These are phyloP conservation scores for Extremus antarcticus DNA, from an alignment of 495 filamentous ascomycete species.

Conservation along the genomic window DNA sequence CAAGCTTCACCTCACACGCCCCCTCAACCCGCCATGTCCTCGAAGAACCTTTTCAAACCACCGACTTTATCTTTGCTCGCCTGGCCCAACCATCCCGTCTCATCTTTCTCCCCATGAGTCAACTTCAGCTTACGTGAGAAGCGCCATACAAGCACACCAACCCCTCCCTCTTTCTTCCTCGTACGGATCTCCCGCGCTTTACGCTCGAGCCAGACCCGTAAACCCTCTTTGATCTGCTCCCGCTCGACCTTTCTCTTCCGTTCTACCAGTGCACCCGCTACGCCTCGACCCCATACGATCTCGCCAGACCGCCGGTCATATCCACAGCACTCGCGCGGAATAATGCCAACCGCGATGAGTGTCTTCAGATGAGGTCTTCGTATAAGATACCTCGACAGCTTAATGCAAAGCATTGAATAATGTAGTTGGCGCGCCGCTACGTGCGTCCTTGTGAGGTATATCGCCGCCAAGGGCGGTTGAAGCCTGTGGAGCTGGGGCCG, in stretches of 20 bases:
- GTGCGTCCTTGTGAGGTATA: constrained; percentile 21
- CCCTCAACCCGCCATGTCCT: constrained; percentile 30
- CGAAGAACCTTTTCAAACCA: constrained; percentile 43
- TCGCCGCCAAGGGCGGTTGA: constrained; percentile 16
- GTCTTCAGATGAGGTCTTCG: constrained; percentile 17
- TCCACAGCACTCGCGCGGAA: constrained; percentile 23
- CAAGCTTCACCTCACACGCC: not conserved
- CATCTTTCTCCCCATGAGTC: constrained; percentile 6
- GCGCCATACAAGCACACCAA: constrained; percentile 21
- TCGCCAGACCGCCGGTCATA: constrained; percentile 19
- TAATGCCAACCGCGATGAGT: constrained; percentile 17
- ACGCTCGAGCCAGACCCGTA: constrained; percentile 21
- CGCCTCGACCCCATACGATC: constrained; percentile 12
- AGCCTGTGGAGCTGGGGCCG: constrained; percentile 16
- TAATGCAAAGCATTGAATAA: constrained; percentile 18
- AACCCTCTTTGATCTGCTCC: constrained; percentile 20
- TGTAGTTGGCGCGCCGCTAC: constrained; percentile 17
- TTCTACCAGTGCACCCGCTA: constrained; percentile 19
- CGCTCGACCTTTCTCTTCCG: constrained; percentile 21
- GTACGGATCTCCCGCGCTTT: constrained; percentile 16
- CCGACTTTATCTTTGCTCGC: constrained; percentile 40
- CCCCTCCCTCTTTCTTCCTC: constrained; percentile 19
- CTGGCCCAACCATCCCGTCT: constrained; percentile 26
- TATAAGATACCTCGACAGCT: constrained; percentile 16
- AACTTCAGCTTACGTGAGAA: constrained; percentile 20